These are phyloP conservation scores for Basipetospora chlamydospora DNA, from an alignment of 2,329 filamentous ascomycete genomes.

Conservation along the genomic window DNA sequence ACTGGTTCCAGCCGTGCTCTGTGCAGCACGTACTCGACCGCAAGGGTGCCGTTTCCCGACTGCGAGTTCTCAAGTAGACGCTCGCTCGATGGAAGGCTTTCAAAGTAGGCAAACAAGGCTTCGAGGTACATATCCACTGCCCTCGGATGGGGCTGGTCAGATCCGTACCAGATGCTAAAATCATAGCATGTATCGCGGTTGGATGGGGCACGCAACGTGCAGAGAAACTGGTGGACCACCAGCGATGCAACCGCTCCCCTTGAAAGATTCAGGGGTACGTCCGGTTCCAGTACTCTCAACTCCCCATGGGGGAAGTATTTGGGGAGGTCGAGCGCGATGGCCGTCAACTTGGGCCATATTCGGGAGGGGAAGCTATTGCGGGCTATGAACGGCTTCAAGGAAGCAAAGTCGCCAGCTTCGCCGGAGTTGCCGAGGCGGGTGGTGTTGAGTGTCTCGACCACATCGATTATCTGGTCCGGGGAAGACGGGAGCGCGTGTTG, in stretches of 20 bases:
- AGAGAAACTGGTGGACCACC: conserved; percentile 18
- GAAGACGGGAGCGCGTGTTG: no score
- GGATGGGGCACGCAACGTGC: conserved; percentile 10
- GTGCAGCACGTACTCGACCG: neutral
- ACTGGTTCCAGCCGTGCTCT: neutral
- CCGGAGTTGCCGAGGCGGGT: conserved; percentile 9
- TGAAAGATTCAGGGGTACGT: conserved; percentile 10
- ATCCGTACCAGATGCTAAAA: conserved; percentile 19
- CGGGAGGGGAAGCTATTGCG: conserved; percentile 6
- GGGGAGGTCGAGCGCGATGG: conserved; percentile 11
- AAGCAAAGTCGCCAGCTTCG: conserved; percentile 11
- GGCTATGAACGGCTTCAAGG: conserved; percentile 9
- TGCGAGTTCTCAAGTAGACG: neutral
- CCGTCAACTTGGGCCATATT: conserved; percentile 13
- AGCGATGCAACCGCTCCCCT: conserved; percentile 15
- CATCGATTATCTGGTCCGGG: conserved; percentile 13
- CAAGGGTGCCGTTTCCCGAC: neutral
- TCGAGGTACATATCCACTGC: conserved; percentile 17
- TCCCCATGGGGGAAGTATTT: conserved; percentile 10
- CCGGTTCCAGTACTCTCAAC: conserved; percentile 10
- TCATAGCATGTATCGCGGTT: conserved; percentile 16
- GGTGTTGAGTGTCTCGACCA: conserved; percentile 15
- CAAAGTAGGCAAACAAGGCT: conserved; percentile 17
- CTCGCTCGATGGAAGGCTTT: neutral
- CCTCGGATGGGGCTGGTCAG: conserved; percentile 15